Base-by-base conservation (phyloP, 495 filamentous ascomycete genomes). In the Glarea lozoyensis region DNA sequence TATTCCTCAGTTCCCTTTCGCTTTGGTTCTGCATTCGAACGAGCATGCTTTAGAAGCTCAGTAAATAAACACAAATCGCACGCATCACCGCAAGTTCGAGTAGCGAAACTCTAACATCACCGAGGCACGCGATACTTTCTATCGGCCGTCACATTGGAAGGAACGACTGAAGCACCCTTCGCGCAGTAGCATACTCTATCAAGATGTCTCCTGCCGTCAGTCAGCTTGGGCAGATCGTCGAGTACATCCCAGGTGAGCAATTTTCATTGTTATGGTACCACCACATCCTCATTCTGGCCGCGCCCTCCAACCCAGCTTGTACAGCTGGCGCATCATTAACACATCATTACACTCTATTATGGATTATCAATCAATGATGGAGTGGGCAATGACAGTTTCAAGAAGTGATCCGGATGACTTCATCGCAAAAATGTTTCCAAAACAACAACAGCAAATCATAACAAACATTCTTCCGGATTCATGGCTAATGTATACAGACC, bases 401-500 rank as follows among this genome's bases (percentile, higher is more conserved):
- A 12, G 24, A 10, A 17, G 15, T n/a, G 4, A 29, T 22, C 13
- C 13, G 18, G 43, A 40, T n/a, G 22, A 40, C 12, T 16, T 41
- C 19, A 23, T 37, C 30, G 42, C 42, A 44, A 22, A 10, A 16
- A 10, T 37, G 10, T 34, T 2, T 15, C 21, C 20, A 39, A 15
- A 41, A 25, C 45, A 41, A 29, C 27, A 16, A 10, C 11, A 15
- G 5, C 18, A n/a, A 39, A 23, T 24, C n/a, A n/a, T n/a, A 18
- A 16, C 13, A 16, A 29, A 20, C 12, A 13, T 42, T 41, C n/a
- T 53, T 24, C 41, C 42, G 40, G 34, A 19, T 34, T 37, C 41
- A 19, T 45, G 37, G 45, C 50, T 57, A 51, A 57, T 41, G 38
- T 49, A 41, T 36, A 50, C 64, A 96, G 92, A 95, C 63, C 88